Evolutionary conservation across 306 rosid species (phyloP).

Genomic region (Mimosa bimucronata): DNA sequence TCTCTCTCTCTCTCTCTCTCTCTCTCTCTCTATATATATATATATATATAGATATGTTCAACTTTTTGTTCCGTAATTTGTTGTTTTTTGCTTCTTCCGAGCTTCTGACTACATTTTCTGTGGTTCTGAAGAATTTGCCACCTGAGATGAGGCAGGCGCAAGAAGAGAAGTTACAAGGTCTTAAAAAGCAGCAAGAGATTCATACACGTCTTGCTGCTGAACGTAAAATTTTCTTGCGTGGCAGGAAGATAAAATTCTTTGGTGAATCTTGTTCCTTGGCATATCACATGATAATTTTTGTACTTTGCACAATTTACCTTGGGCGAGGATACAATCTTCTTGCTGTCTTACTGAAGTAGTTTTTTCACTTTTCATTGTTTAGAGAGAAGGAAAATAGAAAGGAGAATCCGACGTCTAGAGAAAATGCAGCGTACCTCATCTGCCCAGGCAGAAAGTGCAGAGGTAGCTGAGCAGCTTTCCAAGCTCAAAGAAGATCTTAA

Average conservation of each 20-base stretch:
- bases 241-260: conserved; percentile 88
- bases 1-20: neutral
- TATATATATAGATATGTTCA: neutral
- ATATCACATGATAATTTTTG: neutral
- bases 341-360: conserved; percentile 16
- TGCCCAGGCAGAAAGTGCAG: conserved; percentile 65
- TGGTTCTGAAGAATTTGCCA: conserved; percentile 60
- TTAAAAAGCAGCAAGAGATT: conserved; percentile 91
- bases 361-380: conserved; percentile 27
- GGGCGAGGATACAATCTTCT: neutral
- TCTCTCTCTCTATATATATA: neutral
- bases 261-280: conserved; percentile 45
- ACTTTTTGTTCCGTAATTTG: neutral
- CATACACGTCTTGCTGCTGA: conserved; percentile 85
- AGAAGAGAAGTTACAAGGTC: conserved; percentile 73
- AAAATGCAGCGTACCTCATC: conserved; percentile 78
- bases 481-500: conserved; percentile 84
- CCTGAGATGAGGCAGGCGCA: conserved; percentile 77
- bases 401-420: conserved; percentile 88
- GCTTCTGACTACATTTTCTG: neutral
- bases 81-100: neutral
- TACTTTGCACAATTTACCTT: neutral
- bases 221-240: conserved; percentile 80
- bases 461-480: conserved; percentile 67
- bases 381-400: conserved; percentile 94